Base-by-base conservation (phyloP, 208 protist species). In the Trypanosomatidae sp. region DNA sequence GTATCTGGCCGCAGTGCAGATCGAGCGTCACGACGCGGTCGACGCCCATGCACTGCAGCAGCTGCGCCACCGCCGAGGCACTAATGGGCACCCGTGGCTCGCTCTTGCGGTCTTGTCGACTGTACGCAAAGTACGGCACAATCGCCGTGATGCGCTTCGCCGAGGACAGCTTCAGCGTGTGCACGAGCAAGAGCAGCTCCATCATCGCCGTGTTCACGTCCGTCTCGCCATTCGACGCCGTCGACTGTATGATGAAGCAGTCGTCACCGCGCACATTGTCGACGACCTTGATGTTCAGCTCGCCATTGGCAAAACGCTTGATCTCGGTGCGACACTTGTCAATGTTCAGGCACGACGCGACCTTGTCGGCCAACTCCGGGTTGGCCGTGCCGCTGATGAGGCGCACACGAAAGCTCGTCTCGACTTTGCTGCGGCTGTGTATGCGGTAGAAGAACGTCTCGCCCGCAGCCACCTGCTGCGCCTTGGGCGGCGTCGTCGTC, bases 41-140 rank as follows among this genome's bases (percentile, higher is more conserved):
- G 1, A 94, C 84, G 48, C 92, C 92, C 60, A 91, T 88, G 52
- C 69, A 77, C 56, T 96, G 78, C 41, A 98, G 60, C 32, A 97
- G 72, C 56, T 97, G 86, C 19, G 94, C 94, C 25, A 98, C 89
- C 43, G 73, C 78, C 0, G 86, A 93, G 42, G 91, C 94, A 5
- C 91, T 96, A 58, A 98, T 98, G 37, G 96, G 96, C 41, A 96
- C 92, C 38, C 95, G 84, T 4, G 92, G 76, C 54, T 95, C 72
- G 22, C 77, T 95, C 67, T 98, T 98, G 33, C 94, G 82, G 56
- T 98, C 96, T 66, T 98, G 95, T 6, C 96, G 82, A 41, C 85
- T 86, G 72, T 96, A 96, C 2, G 80, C 88, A 53, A 94, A 98
- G 70, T 97, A 97, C 18, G 96, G 96, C 46, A 98, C 88, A 30